Conservation (phyloP, 495 filamentous ascomycete genomes). For the Penicillium cataractarum region DNA sequence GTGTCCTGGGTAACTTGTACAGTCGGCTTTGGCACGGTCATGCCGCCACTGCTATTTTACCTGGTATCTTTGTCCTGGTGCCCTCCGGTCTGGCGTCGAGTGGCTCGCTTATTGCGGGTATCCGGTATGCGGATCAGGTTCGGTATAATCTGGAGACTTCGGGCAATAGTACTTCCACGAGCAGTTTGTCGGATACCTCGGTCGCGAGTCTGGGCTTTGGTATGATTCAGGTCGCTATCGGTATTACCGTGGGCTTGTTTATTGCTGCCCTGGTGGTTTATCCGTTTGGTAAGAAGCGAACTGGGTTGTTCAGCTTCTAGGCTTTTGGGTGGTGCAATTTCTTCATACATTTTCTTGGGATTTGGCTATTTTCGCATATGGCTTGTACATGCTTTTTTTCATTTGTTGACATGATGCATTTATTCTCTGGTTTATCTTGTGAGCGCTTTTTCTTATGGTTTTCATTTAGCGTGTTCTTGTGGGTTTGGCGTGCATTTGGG, state of each 20-base stretch:
- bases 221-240: constrained; percentile 92
- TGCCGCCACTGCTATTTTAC: constrained; percentile 86
- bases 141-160: constrained; percentile 49
- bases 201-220: constrained; percentile 81
- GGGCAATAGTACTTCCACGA: constrained; percentile 43
- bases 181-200: constrained; percentile 43
- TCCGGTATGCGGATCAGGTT: constrained; percentile 77
- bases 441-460: neutral
- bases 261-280: constrained; percentile 84
- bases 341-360: constrained; percentile 3
- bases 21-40: constrained; percentile 79
- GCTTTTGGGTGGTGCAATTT: neutral
- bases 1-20: constrained; percentile 85
- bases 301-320: constrained; percentile 86
- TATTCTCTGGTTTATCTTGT: neutral
- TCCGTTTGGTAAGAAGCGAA: constrained; percentile 84
- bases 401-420: neutral
- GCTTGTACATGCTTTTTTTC: neutral
- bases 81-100: constrained; percentile 84
- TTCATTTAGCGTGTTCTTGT: neutral
- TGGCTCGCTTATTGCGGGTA: constrained; percentile 76
- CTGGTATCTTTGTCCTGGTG: constrained; percentile 93
- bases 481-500: neutral
- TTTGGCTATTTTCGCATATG: no score
- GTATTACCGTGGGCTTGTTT: constrained; percentile 89